Evolutionary conservation across 148 eudicot genomes (phyloP).

Genomic region (Cornus kousa): DNA sequence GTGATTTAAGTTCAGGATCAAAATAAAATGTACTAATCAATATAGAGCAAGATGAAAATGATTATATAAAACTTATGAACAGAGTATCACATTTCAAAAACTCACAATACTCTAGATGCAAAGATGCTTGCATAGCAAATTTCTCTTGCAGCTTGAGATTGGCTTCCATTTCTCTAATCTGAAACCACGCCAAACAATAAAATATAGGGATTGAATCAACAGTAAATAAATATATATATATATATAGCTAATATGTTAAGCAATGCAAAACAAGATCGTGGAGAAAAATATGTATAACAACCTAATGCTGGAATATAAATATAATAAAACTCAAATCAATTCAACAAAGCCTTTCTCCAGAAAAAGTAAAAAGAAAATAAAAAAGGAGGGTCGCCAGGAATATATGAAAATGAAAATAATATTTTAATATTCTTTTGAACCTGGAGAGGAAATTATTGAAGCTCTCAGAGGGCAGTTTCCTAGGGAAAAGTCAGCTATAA

Average conservation of each 20-base stretch:
- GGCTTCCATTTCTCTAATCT: conserved; percentile 82
- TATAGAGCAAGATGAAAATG: neutral
- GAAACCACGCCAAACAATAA: conserved; percentile 5
- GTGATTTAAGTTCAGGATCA: neutral
- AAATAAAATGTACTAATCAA: neutral
- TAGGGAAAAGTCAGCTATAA: no score
- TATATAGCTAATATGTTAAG: neutral
- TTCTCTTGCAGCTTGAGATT: conserved; percentile 64
- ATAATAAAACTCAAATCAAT: no score
- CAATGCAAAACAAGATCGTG: neutral
- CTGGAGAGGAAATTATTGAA: no score
- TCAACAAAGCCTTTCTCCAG: no score
- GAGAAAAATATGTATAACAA: no score
- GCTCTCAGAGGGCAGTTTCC: no score
- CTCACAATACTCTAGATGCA: conserved; percentile 55
- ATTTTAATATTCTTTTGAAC: no score
- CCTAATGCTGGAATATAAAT: no score
- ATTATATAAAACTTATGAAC: neutral
- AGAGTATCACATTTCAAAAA: neutral
- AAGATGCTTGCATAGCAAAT: conserved; percentile 56
- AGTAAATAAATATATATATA: no score
- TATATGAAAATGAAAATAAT: no score
- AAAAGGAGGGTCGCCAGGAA: no score
- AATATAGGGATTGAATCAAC: neutral
- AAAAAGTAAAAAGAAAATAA: neutral